A percentile compares a stretch with the other conserved stretches of the same genome.
phyloP scores from a whole-genome alignment of 129 eudicot species.

The Apium graveolens region DNA sequence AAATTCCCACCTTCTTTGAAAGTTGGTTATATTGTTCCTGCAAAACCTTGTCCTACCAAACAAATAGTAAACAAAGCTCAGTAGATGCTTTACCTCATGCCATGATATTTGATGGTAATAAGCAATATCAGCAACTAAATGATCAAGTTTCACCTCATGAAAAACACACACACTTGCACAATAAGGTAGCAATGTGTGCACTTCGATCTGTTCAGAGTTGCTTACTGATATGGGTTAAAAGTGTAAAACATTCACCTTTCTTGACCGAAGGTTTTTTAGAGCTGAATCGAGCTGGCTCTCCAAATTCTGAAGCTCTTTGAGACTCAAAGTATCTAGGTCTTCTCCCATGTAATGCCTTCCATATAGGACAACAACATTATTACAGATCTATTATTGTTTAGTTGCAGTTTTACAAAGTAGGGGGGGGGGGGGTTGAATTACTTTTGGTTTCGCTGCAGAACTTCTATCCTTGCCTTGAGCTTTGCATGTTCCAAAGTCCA shows the following conservation, averaged over 20 bases:
- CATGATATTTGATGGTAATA: not conserved
- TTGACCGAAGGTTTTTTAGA: conserved; percentile 57
- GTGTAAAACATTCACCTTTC: conserved; percentile 40
- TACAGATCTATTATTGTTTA: not conserved
- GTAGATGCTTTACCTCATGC: too few relatives aligned
- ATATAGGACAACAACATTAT: not conserved
- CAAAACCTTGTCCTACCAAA: conserved; percentile 6
- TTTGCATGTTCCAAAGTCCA: conserved; percentile 67
- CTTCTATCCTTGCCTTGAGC: conserved; percentile 64
- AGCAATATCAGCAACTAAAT: not conserved
- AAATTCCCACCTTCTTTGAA: conserved; percentile 42
- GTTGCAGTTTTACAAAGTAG: not conserved
- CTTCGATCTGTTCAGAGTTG: not conserved
- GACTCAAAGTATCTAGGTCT: conserved; percentile 53
- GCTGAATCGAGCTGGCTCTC: conserved; percentile 72
- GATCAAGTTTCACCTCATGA: not conserved
- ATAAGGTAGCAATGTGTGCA: not conserved
- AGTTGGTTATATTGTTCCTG: conserved; percentile 8
- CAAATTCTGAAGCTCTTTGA: conserved; percentile 74
- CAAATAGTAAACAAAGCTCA: not conserved
- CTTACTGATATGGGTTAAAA: not conserved
- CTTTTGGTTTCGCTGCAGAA: conserved; percentile 61
- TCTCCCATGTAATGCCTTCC: conserved; percentile 76
- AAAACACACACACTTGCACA: too few relatives aligned
- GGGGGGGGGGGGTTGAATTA: conserved; percentile 3